A percentile compares a stretch with the other conserved stretches of the same genome.
phyloP scores from a whole-genome alignment of 2,329 filamentous ascomycete species.

The Ceratocystis alfenasii region DNA sequence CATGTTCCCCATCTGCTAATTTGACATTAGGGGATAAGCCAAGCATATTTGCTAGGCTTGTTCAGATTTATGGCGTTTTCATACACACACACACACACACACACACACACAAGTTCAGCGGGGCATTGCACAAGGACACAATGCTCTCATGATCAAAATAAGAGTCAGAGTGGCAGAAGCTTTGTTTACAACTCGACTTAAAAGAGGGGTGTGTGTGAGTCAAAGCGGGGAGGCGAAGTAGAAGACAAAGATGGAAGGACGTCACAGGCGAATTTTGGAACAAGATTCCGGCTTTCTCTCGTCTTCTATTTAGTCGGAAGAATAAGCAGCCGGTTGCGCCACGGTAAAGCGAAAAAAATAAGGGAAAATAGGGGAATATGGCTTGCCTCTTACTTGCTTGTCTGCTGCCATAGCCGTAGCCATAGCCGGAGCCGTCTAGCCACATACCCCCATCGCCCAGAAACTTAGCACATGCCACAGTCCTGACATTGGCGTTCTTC shows the following conservation, averaged over 20 bases:
- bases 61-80: background rate
- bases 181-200: background rate
- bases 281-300: background rate
- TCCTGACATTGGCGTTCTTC: background rate
- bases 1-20: no score
- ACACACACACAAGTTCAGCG: background rate
- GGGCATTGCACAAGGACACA: background rate
- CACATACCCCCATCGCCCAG: no score
- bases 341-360: background rate
- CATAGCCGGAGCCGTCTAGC: background rate
- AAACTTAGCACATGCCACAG: background rate
- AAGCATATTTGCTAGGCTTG: background rate
- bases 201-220: background rate
- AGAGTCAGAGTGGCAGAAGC: slow-evolving; percentile 4
- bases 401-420: background rate
- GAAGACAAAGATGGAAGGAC: background rate
- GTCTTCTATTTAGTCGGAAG: background rate
- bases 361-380: background rate
- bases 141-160: background rate
- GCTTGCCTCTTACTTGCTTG: background rate
- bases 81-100: background rate
- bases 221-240: slow-evolving; percentile 11
- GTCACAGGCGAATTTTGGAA: background rate
- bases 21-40: no score
- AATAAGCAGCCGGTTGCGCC: background rate